Percentiles rank a stretch among this genome's conserved stretches.
Conservation (phyloP, 495 filamentous ascomycete genomes). For the Podospora tetraspora region DNA sequence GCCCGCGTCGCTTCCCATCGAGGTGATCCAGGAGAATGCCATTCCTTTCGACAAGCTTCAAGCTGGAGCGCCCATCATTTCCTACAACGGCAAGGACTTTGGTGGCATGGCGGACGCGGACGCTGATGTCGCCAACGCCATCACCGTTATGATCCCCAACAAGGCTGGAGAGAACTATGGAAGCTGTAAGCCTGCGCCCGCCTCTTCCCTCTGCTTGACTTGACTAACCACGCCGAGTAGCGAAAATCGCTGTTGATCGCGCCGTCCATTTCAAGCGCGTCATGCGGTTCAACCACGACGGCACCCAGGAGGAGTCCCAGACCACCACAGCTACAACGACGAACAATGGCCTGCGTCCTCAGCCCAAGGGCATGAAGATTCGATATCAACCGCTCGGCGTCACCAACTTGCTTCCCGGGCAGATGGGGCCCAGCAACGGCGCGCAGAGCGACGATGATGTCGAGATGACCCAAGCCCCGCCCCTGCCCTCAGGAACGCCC, state of each 20-base stretch:
- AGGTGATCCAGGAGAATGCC: conserved; percentile 42
- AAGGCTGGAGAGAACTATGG: conserved; percentile 38
- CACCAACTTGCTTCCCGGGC: conserved; percentile 15
- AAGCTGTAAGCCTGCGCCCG: conserved; percentile 27
- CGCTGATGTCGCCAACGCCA: conserved; percentile 30
- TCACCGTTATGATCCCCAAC: conserved; percentile 42
- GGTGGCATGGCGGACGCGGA: conserved; percentile 31
- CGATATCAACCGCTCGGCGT: conserved; percentile 43
- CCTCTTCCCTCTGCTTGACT: neutral
- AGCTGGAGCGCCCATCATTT: conserved; percentile 33
- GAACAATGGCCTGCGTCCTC: conserved; percentile 33
- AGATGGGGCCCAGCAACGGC: conserved; percentile 19
- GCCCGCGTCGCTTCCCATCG: conserved; percentile 44
- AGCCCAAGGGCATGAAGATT: conserved; percentile 41
- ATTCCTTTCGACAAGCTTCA: conserved; percentile 37
- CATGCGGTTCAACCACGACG: conserved; percentile 35
- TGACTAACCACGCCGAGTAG: conserved; percentile 21
- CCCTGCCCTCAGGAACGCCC: conserved; percentile 14
- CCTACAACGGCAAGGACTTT: conserved; percentile 40
- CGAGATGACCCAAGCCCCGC: conserved; percentile 27
- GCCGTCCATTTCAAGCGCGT: conserved; percentile 41
- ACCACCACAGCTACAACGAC: conserved; percentile 23
- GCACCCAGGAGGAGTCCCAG: conserved; percentile 14
- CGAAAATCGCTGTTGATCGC: conserved; percentile 35
- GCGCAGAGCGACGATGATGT: conserved; percentile 30